Base-by-base conservation (phyloP, 2,329 filamentous ascomycete species). In the Alternaria infectoria region DNA sequence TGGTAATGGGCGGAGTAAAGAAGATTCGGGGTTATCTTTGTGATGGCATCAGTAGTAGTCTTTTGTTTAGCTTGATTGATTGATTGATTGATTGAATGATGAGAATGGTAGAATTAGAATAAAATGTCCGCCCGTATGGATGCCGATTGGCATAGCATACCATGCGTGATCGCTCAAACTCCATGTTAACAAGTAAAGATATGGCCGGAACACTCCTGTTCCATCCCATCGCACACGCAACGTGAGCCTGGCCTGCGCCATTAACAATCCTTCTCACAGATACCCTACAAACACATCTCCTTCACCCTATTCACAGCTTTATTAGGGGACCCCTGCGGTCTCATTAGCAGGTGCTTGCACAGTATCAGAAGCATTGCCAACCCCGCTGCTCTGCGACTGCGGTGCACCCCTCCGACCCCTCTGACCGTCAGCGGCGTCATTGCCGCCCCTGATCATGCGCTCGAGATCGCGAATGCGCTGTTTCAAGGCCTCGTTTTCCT, bases 391-490 rank as follows among this genome's bases (percentile, higher is more conserved):
- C 43, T 64, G 56, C 15, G 62, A 47, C 25, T 60, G 49, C 28
- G 70, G 71, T 59, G 66, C 74, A 26, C 74, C 74, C 17, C 69
- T 71, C 60, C 77, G 78, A 52, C 65, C 80, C 70, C 74, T 74
- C 75, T 76, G 65, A 61, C 64, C 63, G 70, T 77, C 61, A 6
- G 46, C 64, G 19, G 46, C 64, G 21, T 67, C 70, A n/a, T 63
- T 59, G 6, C 65, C 59, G 1, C 62, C 68, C 45, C 68, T 64
- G 23, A 85, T 75, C 62, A 78, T 76, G 26, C 80, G 77, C 67
- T 85, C 83, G 54, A 85, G 67, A 56, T 83, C 80, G 55, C 81
- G 76, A n/a, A 85, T 83, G 58, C 82, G 78, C 67, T 82, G 79
- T 65, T 83, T 81, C 61, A 85, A 69, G 40, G 71, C 65, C 51